Conservation (phyloP, 129 eudicot species). For the Chrysanthemum seticuspe region DNA sequence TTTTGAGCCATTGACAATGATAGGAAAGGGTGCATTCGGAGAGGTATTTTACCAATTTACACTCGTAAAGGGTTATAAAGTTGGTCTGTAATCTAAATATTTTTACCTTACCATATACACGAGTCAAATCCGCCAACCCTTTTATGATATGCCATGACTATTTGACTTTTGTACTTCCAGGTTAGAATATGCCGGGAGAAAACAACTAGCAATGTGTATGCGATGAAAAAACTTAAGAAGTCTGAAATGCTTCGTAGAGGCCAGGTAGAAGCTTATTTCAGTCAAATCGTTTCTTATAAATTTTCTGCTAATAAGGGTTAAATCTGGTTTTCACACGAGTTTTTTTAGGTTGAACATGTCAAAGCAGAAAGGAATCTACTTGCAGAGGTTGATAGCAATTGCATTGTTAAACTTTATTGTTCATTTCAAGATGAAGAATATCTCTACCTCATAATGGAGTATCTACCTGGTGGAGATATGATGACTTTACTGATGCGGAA, state of each 20-base stretch:
- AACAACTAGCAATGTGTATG: conserved; percentile 86
- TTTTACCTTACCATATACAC: conserved; percentile 1
- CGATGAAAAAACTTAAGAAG: conserved; percentile 95
- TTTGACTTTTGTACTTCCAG: conserved; percentile 35
- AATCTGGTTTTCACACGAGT: neutral
- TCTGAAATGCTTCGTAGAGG: conserved; percentile 99
- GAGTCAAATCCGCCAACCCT: conserved; percentile 8
- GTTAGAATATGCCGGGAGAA: conserved; percentile 93
- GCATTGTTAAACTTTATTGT: conserved; percentile 94
- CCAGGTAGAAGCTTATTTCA: conserved; percentile 53
- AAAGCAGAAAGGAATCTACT: conserved; percentile 95
- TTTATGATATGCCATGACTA: conserved; percentile 14
- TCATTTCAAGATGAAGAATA: conserved; percentile 96
- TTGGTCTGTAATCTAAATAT: neutral
- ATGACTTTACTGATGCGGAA: conserved; percentile 94
- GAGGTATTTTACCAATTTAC: conserved; percentile 54
- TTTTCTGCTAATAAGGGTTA: conserved; percentile 19
- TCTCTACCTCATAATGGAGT: conserved; percentile 92
- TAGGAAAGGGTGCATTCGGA: conserved; percentile 97
- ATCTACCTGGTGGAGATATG: conserved; percentile 98
- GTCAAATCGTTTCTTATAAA: neutral
- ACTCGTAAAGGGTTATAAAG: neutral
- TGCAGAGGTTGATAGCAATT: conserved; percentile 96
- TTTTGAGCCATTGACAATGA: conserved; percentile 92
- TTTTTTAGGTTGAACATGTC: conserved; percentile 87